Evolutionary conservation across 805 yeast species (phyloP), one percentile per base, ranked within the genome.

Genomic region (Candida berthetii): DNA sequence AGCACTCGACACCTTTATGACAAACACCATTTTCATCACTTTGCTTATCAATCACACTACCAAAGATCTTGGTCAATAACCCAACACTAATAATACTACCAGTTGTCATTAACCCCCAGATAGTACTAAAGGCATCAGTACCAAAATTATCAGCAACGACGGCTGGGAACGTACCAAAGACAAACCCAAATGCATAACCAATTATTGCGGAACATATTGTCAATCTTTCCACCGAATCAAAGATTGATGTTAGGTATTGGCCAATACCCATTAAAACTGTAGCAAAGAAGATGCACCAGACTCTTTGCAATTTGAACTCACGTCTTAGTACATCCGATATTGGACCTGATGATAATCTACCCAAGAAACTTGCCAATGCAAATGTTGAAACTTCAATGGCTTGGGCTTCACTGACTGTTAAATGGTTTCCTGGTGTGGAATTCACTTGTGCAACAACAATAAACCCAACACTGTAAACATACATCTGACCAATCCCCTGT

Each of bases 81-180:
- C 74, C 76, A 33, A 84, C 71, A 0, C 75, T 64, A 4, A 76
- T 36, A 17, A 82, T 61, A 1, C 88, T 87, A 7, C 90, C 90
- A 0, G 88, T 79, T 19, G 89, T 81, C 14, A 78, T 61, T 33
- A 84, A 61, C 0, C 91, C 88, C 91, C 93, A 85, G 1, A 82
- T 70, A 0, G 90, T 82, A 18, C 88, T 78, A 56, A 82, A 85
- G 0, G 78, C 72, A 7, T 62, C 68, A 0, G 85, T 72, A 2
- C 90, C 90, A 62, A 82, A 83, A 13, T 69, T 64, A 47, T 85
- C 95, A 0, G 89, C 89, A 24, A 83, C 69, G 3, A 82, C 70
- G 1, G 90, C 83, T 3, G 95, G 95, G 55, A 80, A 80, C 0
- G 82, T 75, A 0, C 91, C 91, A 62, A 80, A 83, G 3, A 77